Evolutionary conservation across 2,329 filamentous ascomycete genomes (phyloP).

Genomic region (Lachnellula suecica): DNA sequence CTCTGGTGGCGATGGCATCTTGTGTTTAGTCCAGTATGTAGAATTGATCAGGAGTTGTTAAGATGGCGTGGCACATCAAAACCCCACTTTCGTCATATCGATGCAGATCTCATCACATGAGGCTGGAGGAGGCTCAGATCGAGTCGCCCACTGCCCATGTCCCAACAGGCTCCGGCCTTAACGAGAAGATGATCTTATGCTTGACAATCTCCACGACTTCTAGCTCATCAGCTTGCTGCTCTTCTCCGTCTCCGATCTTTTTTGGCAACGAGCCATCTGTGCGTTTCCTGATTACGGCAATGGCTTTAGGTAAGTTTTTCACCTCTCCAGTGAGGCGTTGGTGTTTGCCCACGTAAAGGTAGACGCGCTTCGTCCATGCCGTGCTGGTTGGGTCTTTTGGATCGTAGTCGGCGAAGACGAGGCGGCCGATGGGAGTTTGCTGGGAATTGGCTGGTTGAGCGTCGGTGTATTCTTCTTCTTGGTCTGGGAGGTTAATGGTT

Average conservation of each 20-base stretch:
- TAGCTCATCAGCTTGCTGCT: conserved; percentile 50
- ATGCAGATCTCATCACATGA: background rate
- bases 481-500: conserved; percentile 71
- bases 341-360: conserved; percentile 84
- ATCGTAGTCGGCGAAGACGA: conserved; percentile 77
- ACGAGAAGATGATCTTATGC: conserved; percentile 83
- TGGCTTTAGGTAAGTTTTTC: conserved; percentile 76
- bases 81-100: background rate
- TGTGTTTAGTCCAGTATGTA: background rate
- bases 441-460: conserved; percentile 23
- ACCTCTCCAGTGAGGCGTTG: conserved; percentile 88
- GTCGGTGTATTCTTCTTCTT: conserved; percentile 26
- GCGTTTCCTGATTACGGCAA: conserved; percentile 73
- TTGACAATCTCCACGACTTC: conserved; percentile 87
- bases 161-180: conserved; percentile 81
- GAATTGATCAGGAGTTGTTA: conserved; percentile 1
- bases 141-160: conserved; percentile 14
- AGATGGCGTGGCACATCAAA: conserved; percentile 7
- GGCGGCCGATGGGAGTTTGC: conserved; percentile 61
- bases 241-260: conserved; percentile 9
- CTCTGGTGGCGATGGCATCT: conserved; percentile 8
- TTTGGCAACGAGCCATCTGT: conserved; percentile 1
- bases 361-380: conserved; percentile 86
- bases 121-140: background rate
- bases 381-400: conserved; percentile 53